A percentile compares a stretch with the other conserved stretches of the same genome.
Evolutionary conservation across 2,329 filamentous ascomycete species (phyloP).

Genomic region (Arthrobotrys sinensis): DNA sequence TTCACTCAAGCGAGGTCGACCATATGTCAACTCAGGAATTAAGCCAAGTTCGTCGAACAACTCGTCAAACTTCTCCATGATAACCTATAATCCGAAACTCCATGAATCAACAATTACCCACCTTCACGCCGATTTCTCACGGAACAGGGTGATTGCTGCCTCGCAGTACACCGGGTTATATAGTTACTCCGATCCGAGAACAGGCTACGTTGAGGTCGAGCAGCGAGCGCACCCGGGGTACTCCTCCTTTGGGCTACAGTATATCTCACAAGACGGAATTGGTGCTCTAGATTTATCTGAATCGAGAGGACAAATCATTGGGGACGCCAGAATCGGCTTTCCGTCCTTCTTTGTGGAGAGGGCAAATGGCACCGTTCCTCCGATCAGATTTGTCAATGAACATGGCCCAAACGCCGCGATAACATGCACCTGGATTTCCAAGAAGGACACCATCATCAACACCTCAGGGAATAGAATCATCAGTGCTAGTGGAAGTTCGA

Average conservation of each 20-base stretch:
- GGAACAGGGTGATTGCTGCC: conserved; percentile 52
- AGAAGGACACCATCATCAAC: conserved; percentile 67
- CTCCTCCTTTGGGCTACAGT: conserved; percentile 54
- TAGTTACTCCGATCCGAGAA: conserved; percentile 56
- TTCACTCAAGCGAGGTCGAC: conserved; percentile 73
- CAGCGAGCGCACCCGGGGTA: conserved; percentile 53
- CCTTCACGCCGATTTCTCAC: conserved; percentile 51
- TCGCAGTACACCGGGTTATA: conserved; percentile 54
- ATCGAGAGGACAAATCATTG: conserved; percentile 66
- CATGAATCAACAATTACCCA: conserved; percentile 58
- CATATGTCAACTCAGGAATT: conserved; percentile 29
- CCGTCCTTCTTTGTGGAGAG: conserved; percentile 76
- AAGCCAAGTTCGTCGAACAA: conserved; percentile 46
- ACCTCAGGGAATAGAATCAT: conserved; percentile 40
- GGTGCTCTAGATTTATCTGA: conserved; percentile 55
- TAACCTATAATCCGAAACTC: conserved; percentile 57
- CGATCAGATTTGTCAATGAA: conserved; percentile 81
- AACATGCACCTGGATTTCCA: conserved; percentile 90
- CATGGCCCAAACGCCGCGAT: conserved; percentile 79
- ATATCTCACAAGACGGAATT: conserved; percentile 52
- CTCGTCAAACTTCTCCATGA: conserved; percentile 58
- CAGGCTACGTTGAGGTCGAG: conserved; percentile 55
- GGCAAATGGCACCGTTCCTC: conserved; percentile 68
- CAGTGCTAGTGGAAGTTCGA: conserved; percentile 58
- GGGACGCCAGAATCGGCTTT: conserved; percentile 83